These are phyloP conservation scores for Ramalina intermedia DNA, from an alignment of 495 filamentous ascomycete species.

Conservation along the genomic window DNA sequence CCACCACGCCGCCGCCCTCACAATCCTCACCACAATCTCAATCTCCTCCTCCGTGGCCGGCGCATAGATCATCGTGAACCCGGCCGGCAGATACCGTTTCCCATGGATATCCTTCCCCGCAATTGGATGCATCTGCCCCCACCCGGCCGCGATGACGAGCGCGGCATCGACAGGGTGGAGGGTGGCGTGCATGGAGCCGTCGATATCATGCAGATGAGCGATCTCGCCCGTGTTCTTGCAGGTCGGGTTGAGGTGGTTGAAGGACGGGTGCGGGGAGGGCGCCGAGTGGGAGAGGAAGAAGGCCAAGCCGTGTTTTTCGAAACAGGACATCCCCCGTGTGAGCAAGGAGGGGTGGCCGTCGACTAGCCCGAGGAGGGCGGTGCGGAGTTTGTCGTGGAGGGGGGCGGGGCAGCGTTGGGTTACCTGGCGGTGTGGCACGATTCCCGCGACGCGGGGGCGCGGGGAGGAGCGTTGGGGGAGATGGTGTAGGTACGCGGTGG, in stretches of 20 bases:
- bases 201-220: constrained; percentile 62
- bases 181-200: constrained; percentile 62
- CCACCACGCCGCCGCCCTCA: constrained; percentile 59
- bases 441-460: constrained; percentile 52
- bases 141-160: constrained; percentile 62
- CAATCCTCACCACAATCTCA: constrained; percentile 50
- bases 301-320: constrained; percentile 66
- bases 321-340: constrained; percentile 50
- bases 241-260: constrained; percentile 37
- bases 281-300: constrained; percentile 35
- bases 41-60: constrained; percentile 57
- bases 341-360: constrained; percentile 33
- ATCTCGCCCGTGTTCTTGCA: constrained; percentile 53
- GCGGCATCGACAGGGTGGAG: constrained; percentile 67
- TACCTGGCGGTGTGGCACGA: constrained; percentile 67
- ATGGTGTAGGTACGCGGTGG: constrained; percentile 32
- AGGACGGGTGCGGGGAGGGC: constrained; percentile 20
- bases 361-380: constrained; percentile 36
- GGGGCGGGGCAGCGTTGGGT: constrained; percentile 42
- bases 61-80: constrained; percentile 75
- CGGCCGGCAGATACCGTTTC: constrained; percentile 42
- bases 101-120: constrained; percentile 29
- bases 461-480: constrained; percentile 46
- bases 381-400: constrained; percentile 37
- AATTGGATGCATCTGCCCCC: constrained; percentile 82